Evolutionary conservation across 2,329 filamentous ascomycete species (phyloP), one percentile per base, ranked within the genome.

Genomic region (Colletotrichum tanaceti): DNA sequence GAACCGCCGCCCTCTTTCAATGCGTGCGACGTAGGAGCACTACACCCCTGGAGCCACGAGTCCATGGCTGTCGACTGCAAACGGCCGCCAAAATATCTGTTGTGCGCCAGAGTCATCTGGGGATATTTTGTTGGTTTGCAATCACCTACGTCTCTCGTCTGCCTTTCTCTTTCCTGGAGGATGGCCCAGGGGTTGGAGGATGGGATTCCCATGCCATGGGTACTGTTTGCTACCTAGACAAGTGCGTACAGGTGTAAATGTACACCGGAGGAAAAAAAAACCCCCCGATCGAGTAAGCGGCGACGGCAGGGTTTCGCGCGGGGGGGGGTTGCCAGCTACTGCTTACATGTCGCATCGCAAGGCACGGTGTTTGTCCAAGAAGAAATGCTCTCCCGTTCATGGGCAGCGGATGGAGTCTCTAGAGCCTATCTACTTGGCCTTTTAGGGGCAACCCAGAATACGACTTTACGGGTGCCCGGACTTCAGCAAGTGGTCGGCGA

Each of bases 291-390:
- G 55, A 47, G 49, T 14, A 57, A 39, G 38, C 50, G 55, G 24
- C 62, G 55, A 24, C 62, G 55, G 58, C 50, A 58, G 55, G 49
- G 49, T 49, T 32, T 59, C 24, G 53, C n/a, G n/a, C n/a, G 61
- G 54, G 55, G 41, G 20, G 18, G 24, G 38, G 50, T 55, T 49
- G 49, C 24, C 41, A 64, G 47, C 18, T 7, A 58, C 41, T 35
- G 59, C 44, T 44, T n/a, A 44, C 49, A 60, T 68, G 65, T 68
- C 61, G 65, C 63, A 60, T 52, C 22, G 39, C n/a, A 57, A 55
- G 62, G 66, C 55, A 43, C 46, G 16, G 44, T 59, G 49, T 65
- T 68, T 57, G 49, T 32, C 63, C 39, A 54, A 65, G 43, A 61
- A 68, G 66, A 50, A 52, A 65, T 41, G 53, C 6, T 52, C 32